phyloP scores from a whole-genome alignment of 2,329 filamentous ascomycete genomes.

The Capronia americana region DNA sequence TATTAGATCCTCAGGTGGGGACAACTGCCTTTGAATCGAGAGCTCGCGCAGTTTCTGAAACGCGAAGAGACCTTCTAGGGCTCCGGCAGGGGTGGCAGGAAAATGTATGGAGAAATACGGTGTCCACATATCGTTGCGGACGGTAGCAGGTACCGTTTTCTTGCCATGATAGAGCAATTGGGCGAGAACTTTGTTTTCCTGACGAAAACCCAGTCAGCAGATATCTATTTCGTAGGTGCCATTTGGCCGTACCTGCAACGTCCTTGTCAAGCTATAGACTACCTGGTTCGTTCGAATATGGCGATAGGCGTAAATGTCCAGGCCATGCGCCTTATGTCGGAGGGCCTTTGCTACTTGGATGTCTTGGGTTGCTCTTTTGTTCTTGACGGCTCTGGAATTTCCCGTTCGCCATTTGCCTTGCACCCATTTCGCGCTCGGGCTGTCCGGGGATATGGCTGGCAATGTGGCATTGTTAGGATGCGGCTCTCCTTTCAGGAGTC shows the following conservation, averaged over 20 bases:
- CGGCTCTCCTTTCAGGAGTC: constrained; percentile 37
- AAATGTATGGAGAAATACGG: constrained; percentile 66
- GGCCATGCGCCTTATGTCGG: constrained; percentile 58
- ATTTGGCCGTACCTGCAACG: constrained; percentile 56
- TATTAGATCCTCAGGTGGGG: constrained; percentile 52
- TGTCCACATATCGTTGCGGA: constrained; percentile 69
- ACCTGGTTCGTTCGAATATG: constrained; percentile 69
- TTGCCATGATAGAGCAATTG: constrained; percentile 70
- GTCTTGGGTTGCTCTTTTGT: constrained; percentile 47
- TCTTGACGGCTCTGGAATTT: constrained; percentile 52
- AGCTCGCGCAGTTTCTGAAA: constrained; percentile 67
- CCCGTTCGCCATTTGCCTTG: constrained; percentile 50
- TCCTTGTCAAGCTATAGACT: constrained; percentile 65
- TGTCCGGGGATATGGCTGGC: constrained; percentile 29
- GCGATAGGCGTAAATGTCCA: constrained; percentile 68
- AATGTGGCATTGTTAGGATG: constrained; percentile 36
- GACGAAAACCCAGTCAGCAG: constrained; percentile 23
- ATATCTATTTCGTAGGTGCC: not conserved
- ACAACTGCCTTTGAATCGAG: constrained; percentile 63
- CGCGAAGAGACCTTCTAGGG: constrained; percentile 56
- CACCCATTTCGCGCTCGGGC: constrained; percentile 43
- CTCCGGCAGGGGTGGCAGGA: constrained; percentile 52
- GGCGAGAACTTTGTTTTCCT: constrained; percentile 60
- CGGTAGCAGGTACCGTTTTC: constrained; percentile 63
- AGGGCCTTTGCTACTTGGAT: constrained; percentile 54